These are phyloP conservation scores for Fusarium sp. DNA, from an alignment of 2,329 filamentous ascomycete genomes.

Conservation along the genomic window DNA sequence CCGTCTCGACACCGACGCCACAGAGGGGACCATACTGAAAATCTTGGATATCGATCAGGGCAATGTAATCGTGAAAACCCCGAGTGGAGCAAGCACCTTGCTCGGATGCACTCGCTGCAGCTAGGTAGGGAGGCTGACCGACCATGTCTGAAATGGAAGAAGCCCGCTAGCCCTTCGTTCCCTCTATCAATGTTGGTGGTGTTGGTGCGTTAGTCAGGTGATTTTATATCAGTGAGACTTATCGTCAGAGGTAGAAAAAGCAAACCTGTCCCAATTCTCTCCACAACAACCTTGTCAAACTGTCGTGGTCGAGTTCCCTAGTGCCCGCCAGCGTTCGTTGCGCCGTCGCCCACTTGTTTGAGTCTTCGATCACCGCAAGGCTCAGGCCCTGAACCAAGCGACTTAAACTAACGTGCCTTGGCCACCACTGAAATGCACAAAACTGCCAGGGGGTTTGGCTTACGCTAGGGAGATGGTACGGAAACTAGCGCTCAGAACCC, in stretches of 20 bases:
- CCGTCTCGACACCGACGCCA: not conserved
- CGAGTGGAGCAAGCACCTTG: not conserved
- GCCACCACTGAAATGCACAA: conserved; percentile 4
- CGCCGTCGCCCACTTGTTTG: conserved; percentile 23
- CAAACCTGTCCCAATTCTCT: not conserved
- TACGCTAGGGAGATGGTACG: conserved; percentile 36
- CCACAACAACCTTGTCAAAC: conserved; percentile 13
- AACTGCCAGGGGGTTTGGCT: conserved; percentile 14
- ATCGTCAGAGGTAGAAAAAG: conserved; percentile 9
- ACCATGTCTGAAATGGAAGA: not conserved
- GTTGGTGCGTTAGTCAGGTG: not conserved
- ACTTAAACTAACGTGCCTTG: not conserved
- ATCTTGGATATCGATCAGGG: not conserved
- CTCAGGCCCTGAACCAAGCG: not conserved
- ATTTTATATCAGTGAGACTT: conserved; percentile 1
- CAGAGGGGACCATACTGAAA: not conserved
- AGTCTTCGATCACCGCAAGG: conserved; percentile 1
- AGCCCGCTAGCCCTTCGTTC: not conserved
- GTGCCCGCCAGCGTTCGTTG: conserved; percentile 37
- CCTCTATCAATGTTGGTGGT: not conserved
- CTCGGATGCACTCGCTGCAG: not conserved
- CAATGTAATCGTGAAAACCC: too few species aligned
- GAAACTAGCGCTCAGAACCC: conserved; percentile 23
- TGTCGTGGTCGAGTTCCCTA: conserved; percentile 43
- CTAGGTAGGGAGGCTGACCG: not conserved